Evolutionary conservation across 495 filamentous ascomycete species (phyloP), one percentile per base, ranked within the genome.

Genomic region (Penicillium malachiteum): DNA sequence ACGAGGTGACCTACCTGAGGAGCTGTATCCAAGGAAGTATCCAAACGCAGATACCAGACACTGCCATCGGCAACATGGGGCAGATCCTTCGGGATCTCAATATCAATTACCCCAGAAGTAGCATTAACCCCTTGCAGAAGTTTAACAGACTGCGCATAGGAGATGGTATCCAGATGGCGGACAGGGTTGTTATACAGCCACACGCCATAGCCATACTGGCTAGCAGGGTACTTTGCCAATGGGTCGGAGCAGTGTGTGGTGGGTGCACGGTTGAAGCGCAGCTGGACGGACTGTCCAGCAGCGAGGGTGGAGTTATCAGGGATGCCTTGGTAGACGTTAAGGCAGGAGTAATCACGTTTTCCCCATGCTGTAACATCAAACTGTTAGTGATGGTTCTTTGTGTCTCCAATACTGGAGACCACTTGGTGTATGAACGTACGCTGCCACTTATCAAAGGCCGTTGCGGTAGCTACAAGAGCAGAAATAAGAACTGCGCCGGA

Each of bases 151-250:
- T 63, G 30, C 26, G 71, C 69, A 30, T 50, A 68, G 33, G 39
- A 39, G 35, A 72, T 60, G 3, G 47, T 52, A 35, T 67, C 60
- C 13, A 34, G 53, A 0, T 60, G 39, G 32, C 67, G 64, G 6
- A 69, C 60, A 2, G 69, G 72, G 60, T 74, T 75, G 64, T 77
- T 77, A 53, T 73, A 75, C 37, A 74, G 64, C 57, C 58, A 68
- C 5, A 71, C 52, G 33, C 49, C 58, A 57, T 74, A 74, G 33
- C 49, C 58, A 57, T 74, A 74, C 33, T 58, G 50, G 56, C 37
- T 41, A 5, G 60, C 59, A 0, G 62, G 62, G 52, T 67, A 69
- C 35, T 68, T 32, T 18, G 18, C 41, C 47, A 72, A 46, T 3
- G 55, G 55, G 40, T 63, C 56, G 4, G 58, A 31, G 57, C 66